Conservation (phyloP, 2,329 filamentous ascomycete genomes). For the Leptographium lundbergii region DNA sequence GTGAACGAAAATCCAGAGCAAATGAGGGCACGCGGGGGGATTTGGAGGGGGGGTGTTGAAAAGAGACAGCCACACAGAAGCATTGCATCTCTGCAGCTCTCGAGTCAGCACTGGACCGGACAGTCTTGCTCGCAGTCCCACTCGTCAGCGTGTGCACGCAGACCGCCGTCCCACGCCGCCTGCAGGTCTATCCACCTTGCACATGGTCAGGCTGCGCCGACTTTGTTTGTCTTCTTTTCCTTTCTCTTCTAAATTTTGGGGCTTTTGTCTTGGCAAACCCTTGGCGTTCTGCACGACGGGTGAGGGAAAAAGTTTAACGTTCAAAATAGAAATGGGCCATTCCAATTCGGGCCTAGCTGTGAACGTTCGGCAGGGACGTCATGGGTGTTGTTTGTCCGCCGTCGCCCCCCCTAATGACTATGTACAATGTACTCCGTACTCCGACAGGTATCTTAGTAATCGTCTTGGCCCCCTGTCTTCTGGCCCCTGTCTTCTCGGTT, state of each 20-base stretch:
- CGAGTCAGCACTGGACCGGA: background rate
- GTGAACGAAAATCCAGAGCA: background rate
- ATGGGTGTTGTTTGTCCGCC: background rate
- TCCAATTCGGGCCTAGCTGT: background rate
- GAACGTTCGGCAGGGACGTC: conserved; percentile 2
- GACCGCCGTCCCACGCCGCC: background rate
- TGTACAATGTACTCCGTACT: too few relatives aligned
- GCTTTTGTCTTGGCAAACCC: background rate
- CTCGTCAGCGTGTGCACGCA: background rate
- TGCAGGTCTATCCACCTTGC: background rate
- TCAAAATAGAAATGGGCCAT: conserved; percentile 11
- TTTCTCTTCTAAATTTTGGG: background rate
- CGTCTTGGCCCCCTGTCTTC: too few relatives aligned
- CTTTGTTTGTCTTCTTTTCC: background rate
- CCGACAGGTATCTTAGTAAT: too few relatives aligned
- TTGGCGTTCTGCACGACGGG: background rate
- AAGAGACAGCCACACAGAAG: background rate
- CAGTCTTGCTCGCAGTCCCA: background rate
- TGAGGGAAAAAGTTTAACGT: conserved; percentile 11
- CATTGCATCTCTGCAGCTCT: too few relatives aligned
- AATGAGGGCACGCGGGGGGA: too few relatives aligned
- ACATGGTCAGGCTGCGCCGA: background rate
- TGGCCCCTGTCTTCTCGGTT: too few relatives aligned
- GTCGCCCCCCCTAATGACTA: background rate
- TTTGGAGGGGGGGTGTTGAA: background rate